These are phyloP conservation scores for Hebeloma cylindrosporum DNA, from an alignment of 768 basidiomycete species.

Conservation along the genomic window DNA sequence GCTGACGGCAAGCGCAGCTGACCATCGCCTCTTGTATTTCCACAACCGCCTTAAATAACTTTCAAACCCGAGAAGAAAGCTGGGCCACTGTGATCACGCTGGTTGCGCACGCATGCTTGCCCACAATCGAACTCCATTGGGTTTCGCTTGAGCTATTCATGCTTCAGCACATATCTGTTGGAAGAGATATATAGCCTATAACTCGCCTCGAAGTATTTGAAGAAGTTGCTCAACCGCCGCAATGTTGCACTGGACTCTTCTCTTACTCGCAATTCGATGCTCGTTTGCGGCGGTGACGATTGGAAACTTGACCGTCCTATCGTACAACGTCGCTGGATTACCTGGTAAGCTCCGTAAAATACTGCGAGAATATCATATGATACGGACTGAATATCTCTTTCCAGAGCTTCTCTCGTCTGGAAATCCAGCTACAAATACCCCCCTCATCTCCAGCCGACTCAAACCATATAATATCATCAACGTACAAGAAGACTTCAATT, in stretches of 20 bases:
- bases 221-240: not conserved
- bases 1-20: no score
- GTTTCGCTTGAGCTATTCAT: no score
- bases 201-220: no score
- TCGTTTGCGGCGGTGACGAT: constrained; percentile 22
- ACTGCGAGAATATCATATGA: not conserved
- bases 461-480: constrained; percentile 33
- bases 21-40: no score
- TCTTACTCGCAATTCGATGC: constrained; percentile 6
- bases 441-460: constrained; percentile 32
- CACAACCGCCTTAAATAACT: no score
- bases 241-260: constrained; percentile 8
- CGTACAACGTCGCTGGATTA: constrained; percentile 36
- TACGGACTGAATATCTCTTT: not conserved
- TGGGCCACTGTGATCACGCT: no score
- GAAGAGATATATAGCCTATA: no score
- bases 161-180: no score
- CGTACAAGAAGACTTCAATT: constrained; percentile 41
- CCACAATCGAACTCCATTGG: no score
- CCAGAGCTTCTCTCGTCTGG: constrained; percentile 30
- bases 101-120: no score
- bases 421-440: constrained; percentile 29
- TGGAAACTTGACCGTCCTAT: constrained; percentile 28
- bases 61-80: no score
- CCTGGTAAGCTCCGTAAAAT: constrained; percentile 23